Percentiles rank a stretch among this genome's conserved stretches.
These are phyloP conservation scores for Halenospora varia DNA, from an alignment of 495 filamentous ascomycete genomes.

Conservation along the genomic window DNA sequence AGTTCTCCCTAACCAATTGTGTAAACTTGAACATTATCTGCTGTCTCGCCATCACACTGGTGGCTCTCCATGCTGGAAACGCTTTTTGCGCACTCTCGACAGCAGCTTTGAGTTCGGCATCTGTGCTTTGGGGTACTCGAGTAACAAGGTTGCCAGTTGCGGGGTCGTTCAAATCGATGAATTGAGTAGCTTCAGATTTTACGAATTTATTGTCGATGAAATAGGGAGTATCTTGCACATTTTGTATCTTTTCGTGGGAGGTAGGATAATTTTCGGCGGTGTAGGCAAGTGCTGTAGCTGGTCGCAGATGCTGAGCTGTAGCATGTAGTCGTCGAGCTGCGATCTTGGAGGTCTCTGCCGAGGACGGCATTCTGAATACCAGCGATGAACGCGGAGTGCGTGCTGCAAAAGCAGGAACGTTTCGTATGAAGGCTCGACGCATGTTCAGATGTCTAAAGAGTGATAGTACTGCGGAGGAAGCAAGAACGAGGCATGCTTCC, in stretches of 20 bases:
- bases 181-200: constrained; percentile 66
- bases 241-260: constrained; percentile 72
- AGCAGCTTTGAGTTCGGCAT: constrained; percentile 82
- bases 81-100: constrained; percentile 86
- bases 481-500: neutral
- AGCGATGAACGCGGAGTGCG: constrained; percentile 17
- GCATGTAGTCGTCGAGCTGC: constrained; percentile 48
- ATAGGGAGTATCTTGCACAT: constrained; percentile 77
- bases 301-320: constrained; percentile 53
- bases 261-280: constrained; percentile 70
- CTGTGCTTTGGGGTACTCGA: constrained; percentile 92
- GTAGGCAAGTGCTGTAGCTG: constrained; percentile 46
- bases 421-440: constrained; percentile 20
- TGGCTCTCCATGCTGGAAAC: constrained; percentile 82
- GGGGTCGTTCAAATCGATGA: constrained; percentile 92
- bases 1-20: constrained; percentile 83
- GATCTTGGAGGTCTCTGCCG: constrained; percentile 19
- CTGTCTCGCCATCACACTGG: constrained; percentile 79
- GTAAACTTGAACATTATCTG: constrained; percentile 98
- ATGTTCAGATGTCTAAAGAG: constrained; percentile 11
- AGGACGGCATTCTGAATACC: constrained; percentile 22
- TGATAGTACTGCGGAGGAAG: constrained; percentile 1
- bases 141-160: constrained; percentile 98
- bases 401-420: constrained; percentile 15
- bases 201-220: constrained; percentile 92